Evolutionary conservation across 2,329 filamentous ascomycete species (phyloP).

Genomic region (Emmonsiellopsis sp.): DNA sequence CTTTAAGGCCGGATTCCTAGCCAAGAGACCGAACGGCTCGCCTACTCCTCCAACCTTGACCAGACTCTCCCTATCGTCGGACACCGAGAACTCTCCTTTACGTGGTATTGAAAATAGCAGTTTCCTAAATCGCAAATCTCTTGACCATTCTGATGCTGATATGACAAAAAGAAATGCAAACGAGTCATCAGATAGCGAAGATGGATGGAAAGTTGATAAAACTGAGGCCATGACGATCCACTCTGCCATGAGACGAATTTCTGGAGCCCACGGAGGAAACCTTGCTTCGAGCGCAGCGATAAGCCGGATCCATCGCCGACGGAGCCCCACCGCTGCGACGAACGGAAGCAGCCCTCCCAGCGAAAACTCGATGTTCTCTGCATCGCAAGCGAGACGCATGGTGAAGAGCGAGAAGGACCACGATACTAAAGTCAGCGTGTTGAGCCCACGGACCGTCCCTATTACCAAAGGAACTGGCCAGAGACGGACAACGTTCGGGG

Average conservation of each 20-base stretch:
- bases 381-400: conserved; percentile 58
- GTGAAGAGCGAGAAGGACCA: conserved; percentile 52
- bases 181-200: conserved; percentile 27
- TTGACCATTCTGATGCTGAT: conserved; percentile 21
- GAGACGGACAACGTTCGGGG: conserved; percentile 35
- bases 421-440: conserved; percentile 47
- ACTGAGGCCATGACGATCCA: conserved; percentile 47
- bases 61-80: conserved; percentile 49
- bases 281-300: conserved; percentile 29
- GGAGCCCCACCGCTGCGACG: conserved; percentile 45
- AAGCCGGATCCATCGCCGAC: conserved; percentile 42
- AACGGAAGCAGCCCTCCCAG: conserved; percentile 44
- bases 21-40: conserved; percentile 58
- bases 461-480: conserved; percentile 46
- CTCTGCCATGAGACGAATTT: conserved; percentile 48
- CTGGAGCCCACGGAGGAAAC: conserved; percentile 30
- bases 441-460: conserved; percentile 53
- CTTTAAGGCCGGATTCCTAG: conserved; percentile 82
- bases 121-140: conserved; percentile 39
- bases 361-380: conserved; percentile 54
- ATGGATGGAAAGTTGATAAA: conserved; percentile 37
- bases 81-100: conserved; percentile 48
- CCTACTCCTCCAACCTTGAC: conserved; percentile 51
- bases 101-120: conserved; percentile 44
- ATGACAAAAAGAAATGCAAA: conserved; percentile 25